Evolutionary conservation across 2,329 filamentous ascomycete species (phyloP), one percentile per base, ranked within the genome.

Genomic region (Chaetomium sp.): DNA sequence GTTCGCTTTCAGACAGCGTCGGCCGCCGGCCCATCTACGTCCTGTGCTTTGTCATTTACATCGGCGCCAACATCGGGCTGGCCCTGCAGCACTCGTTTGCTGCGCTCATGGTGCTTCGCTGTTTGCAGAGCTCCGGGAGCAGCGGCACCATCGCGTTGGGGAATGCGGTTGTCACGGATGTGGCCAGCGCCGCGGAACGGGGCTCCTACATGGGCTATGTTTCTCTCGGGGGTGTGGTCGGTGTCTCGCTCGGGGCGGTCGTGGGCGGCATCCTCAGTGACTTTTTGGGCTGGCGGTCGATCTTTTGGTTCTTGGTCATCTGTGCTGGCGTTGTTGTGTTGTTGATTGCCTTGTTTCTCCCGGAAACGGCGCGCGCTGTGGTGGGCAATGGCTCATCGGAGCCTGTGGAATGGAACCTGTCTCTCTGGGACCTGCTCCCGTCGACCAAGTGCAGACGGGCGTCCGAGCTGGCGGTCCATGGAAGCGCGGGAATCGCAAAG

Each of bases 151-250:
- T 87, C 6, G 78, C 85, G 0, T 70, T 89, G 2, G 72, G 71
- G 34, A 70, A 69, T 34, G 85, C 79, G 0, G 79, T 88, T 0
- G 76, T 88, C 1, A 81, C 81, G 0, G 86, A 89, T 64, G 72
- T 86, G 4, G 74, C 80, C 11, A 86, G 82, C 0, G 78, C 79
- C 1, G 77, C 78, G 0, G 84, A 89, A 64, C 73, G 86, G 56
- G 83, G 83, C 2, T 71, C 75, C 33, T 84, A 82, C 61, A 76
- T 86, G 50, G 81, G 76, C 40, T 75, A 76, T 61, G 79, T 75
- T 27, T 74, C 73, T 19, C 67, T 75, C n/a, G 78, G 75, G 1
- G 66, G 70, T 0, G 73, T 83, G 0, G 64, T 86, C 1, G 71
- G 54, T 49, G 71, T 59, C 58, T 67, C 62, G 37, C 65, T 69